Conservation (phyloP, 768 basidiomycete species). For the Clitopilus passeckerianus region DNA sequence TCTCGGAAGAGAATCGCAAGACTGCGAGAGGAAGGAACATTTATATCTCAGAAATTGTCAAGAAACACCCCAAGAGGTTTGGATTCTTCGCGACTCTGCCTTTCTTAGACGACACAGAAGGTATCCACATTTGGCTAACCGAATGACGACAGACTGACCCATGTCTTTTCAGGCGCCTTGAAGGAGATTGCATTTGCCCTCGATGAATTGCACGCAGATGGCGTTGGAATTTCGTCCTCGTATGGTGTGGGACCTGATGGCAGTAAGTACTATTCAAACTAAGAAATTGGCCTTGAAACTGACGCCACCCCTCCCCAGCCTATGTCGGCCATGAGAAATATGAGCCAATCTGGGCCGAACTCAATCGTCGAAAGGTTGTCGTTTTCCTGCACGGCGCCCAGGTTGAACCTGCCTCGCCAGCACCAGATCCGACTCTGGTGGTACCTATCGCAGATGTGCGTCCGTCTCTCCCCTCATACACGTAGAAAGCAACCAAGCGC, state of each 20-base stretch:
- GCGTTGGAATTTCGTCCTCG: slow-evolving; percentile 62
- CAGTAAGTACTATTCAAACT: slow-evolving; percentile 31
- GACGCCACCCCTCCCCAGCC: slow-evolving; percentile 27
- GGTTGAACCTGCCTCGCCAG: slow-evolving; percentile 57
- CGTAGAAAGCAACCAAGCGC: neutral
- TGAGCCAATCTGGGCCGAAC: slow-evolving; percentile 66
- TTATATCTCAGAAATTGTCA: slow-evolving; percentile 41
- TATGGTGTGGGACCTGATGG: slow-evolving; percentile 53
- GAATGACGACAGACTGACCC: neutral
- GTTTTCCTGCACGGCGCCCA: slow-evolving; percentile 76
- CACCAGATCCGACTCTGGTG: slow-evolving; percentile 40
- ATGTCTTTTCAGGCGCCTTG: slow-evolving; percentile 40
- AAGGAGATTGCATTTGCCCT: slow-evolving; percentile 56
- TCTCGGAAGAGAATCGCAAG: slow-evolving; percentile 33
- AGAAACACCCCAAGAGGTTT: slow-evolving; percentile 48
- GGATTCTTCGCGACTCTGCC: slow-evolving; percentile 70
- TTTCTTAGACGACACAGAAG: slow-evolving; percentile 56
- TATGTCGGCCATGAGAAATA: slow-evolving; percentile 65
- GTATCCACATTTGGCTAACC: slow-evolving; percentile 21
- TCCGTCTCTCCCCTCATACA: neutral
- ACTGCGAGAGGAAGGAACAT: slow-evolving; percentile 43
- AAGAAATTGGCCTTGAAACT: neutral
- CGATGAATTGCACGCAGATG: slow-evolving; percentile 58
- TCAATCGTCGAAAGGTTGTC: slow-evolving; percentile 51
- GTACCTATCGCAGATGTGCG: neutral